Evolutionary conservation across 371 early-diverging fungal species (phyloP), one percentile per base, ranked within the genome.

Genomic region (Homolaphlyctis polyrhiza): DNA sequence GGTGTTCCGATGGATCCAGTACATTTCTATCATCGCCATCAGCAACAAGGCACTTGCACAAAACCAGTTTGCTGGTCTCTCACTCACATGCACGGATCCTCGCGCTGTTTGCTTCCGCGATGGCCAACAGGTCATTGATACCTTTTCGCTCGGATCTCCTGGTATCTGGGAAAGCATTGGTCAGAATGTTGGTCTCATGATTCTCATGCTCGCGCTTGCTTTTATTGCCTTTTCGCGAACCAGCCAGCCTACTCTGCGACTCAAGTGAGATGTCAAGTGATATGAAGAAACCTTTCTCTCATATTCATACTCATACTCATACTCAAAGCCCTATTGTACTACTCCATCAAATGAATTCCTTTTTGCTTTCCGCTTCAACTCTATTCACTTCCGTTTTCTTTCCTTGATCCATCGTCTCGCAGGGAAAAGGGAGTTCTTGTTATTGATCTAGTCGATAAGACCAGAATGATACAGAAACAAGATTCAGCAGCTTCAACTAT

Each of bases 1-100:
- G 25, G 71, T 67, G 14, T 70, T 79, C 47, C 69, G 63, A 59
- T 69, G 69, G 69, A 57, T 67, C 36, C 72, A 75, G 36, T 72
- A 63, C 51, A 55, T 79, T n/a, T 73, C 73, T 3, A 66, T 77
- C 23, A 70, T 79, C 28, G 34, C 72, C 1, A 74, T 76, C 64
- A 68, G 67, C 30, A 71, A 64, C 54, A 74, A 68, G 52, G 74
- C 74, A 5, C 52, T 69, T 4, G 35, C 60, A 27, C 69, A 69
- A 36, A 69, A 69, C 62, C 66, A 69, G 45, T 69, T 69, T 30
- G 33, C n/a, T 27, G 66, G 64, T 5, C 57, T 62, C 11, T 27
- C 39, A 8, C 50, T 61, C 35, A n/a, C 25, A 4, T 55, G 57
- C 35, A 32, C 52, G 25, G 52, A 25, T 51, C 25, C 25, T 6